A percentile compares a stretch with the other conserved stretches of the same genome.
phyloP scores from a whole-genome alignment of 2,329 filamentous ascomycete species.

The Aureobasidium sp. region DNA sequence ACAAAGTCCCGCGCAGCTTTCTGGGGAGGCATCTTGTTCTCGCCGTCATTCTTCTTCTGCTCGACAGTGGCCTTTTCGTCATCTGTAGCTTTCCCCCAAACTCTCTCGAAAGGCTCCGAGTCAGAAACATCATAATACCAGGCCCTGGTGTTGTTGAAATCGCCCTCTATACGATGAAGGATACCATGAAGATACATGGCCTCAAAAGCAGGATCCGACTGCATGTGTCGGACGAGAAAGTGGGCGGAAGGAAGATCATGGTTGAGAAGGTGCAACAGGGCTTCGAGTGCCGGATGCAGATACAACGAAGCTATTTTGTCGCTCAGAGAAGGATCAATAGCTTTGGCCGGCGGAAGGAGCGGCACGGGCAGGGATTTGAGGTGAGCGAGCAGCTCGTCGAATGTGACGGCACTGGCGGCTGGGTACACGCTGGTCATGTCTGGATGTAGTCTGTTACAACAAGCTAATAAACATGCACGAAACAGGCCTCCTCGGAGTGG shows the following conservation, averaged over 20 bases:
- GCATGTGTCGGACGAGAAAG: slow-evolving; percentile 48
- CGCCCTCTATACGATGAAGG: slow-evolving; percentile 46
- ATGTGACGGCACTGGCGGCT: slow-evolving; percentile 19
- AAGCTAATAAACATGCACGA: background rate
- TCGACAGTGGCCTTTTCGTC: background rate
- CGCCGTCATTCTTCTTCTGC: slow-evolving; percentile 1
- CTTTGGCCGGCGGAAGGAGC: slow-evolving; percentile 25
- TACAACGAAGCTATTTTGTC: slow-evolving; percentile 27
- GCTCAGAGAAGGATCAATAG: slow-evolving; percentile 22
- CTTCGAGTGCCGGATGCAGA: slow-evolving; percentile 37
- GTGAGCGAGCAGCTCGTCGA: slow-evolving; percentile 26
- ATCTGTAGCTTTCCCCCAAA: slow-evolving; percentile 27
- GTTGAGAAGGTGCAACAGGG: slow-evolving; percentile 46
- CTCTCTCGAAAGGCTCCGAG: slow-evolving; percentile 29
- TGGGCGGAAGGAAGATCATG: slow-evolving; percentile 45
- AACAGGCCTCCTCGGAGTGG: background rate
- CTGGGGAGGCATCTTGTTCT: slow-evolving; percentile 18
- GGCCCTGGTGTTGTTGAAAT: slow-evolving; percentile 42
- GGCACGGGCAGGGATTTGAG: slow-evolving; percentile 26
- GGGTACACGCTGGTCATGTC: slow-evolving; percentile 15
- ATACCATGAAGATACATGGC: slow-evolving; percentile 48
- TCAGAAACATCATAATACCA: slow-evolving; percentile 43
- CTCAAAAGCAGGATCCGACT: slow-evolving; percentile 42
- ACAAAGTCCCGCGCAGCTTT: slow-evolving; percentile 28
- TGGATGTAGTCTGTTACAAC: background rate